A percentile compares a stretch with the other conserved stretches of the same genome.
phyloP scores from a whole-genome alignment of 2,329 filamentous ascomycete species.

The Xylariaceae sp. region DNA sequence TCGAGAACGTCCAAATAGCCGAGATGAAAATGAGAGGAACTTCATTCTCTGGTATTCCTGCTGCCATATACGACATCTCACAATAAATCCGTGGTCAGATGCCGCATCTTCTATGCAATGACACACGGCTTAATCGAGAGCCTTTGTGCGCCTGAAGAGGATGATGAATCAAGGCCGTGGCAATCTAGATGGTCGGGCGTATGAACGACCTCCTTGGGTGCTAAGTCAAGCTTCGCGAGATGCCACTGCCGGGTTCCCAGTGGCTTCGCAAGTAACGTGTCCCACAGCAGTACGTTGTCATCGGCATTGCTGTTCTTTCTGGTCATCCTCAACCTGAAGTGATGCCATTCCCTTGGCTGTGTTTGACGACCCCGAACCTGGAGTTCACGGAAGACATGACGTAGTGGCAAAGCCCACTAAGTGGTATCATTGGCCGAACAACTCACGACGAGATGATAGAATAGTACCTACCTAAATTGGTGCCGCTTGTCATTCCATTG shows the following conservation, averaged over 20 bases:
- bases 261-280: conserved; percentile 4
- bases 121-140: not conserved
- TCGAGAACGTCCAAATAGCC: not conserved
- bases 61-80: not conserved
- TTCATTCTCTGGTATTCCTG: not conserved
- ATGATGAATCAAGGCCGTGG: conserved; percentile 1
- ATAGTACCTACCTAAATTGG: not conserved
- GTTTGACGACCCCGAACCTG: not conserved
- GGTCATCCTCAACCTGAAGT: conserved; percentile 3
- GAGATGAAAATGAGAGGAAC: not conserved
- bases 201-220: conserved; percentile 1
- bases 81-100: not conserved
- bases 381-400: conserved; percentile 5
- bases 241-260: conserved; percentile 12
- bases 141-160: not conserved
- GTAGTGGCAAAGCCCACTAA: not conserved
- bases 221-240: conserved; percentile 5
- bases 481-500: not conserved
- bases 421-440: not conserved
- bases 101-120: conserved; percentile 8
- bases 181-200: not conserved
- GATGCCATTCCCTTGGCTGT: not conserved
- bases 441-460: not conserved
- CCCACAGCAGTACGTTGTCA: conserved; percentile 4
- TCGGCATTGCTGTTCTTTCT: not conserved